These are phyloP conservation scores for Sporothrix globosa DNA, from an alignment of 2,329 filamentous ascomycete species.

Conservation along the genomic window DNA sequence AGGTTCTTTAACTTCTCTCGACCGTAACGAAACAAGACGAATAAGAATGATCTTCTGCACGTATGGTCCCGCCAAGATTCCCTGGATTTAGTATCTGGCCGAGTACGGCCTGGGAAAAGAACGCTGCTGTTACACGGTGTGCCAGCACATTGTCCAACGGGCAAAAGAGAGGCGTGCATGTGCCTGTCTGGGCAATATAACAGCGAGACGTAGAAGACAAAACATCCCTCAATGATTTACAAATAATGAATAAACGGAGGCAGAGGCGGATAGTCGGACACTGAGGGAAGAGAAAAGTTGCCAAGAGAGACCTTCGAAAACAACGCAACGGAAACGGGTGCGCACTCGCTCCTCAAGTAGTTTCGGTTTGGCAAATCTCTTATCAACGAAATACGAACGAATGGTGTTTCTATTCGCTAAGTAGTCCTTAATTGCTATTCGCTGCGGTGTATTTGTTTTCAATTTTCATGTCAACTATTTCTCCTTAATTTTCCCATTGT, in stretches of 20 bases:
- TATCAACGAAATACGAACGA: background rate
- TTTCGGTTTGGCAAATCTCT: slow-evolving; percentile 13
- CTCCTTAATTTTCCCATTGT: background rate
- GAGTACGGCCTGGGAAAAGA: background rate
- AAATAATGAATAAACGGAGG: background rate
- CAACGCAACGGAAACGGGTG: background rate
- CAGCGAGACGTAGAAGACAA: background rate
- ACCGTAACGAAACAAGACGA: background rate
- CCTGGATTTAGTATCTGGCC: background rate
- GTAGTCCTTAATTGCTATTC: background rate
- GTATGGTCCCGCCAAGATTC: background rate
- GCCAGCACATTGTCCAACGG: slow-evolving; percentile 6
- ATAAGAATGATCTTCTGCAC: background rate
- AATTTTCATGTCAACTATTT: background rate
- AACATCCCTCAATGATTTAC: background rate
- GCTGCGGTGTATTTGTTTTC: background rate
- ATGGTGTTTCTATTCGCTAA: background rate
- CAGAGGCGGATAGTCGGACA: background rate
- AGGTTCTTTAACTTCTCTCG: background rate
- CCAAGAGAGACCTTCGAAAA: background rate
- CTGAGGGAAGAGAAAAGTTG: background rate
- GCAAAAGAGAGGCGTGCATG: background rate
- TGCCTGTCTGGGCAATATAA: slow-evolving; percentile 9
- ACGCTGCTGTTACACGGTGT: background rate
- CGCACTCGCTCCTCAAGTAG: background rate